phyloP scores from a whole-genome alignment of 768 basidiomycete species.

The Coprinopsis cinerea region DNA sequence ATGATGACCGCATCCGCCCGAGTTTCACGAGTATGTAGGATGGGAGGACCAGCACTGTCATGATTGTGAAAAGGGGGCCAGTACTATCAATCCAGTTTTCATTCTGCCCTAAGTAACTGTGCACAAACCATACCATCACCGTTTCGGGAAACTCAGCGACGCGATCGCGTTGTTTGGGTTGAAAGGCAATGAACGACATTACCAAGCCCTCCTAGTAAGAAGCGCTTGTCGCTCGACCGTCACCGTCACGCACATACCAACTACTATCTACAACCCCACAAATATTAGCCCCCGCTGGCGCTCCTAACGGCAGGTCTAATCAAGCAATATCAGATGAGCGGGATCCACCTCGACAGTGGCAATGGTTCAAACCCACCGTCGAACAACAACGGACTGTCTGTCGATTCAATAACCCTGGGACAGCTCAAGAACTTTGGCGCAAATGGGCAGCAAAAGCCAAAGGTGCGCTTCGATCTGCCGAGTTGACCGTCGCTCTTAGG shows the following conservation, averaged over 20 bases:
- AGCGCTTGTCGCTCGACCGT: too few relatives aligned
- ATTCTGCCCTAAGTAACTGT: too few relatives aligned
- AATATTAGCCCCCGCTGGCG: not conserved
- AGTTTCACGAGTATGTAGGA: too few relatives aligned
- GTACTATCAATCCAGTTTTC: too few relatives aligned
- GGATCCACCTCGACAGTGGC: not conserved
- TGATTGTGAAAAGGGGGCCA: too few relatives aligned
- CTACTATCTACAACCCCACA: not conserved
- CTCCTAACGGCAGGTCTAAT: not conserved
- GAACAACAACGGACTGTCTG: constrained; percentile 25
- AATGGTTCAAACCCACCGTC: not conserved
- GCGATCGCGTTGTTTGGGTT: not conserved
- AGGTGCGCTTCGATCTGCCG: constrained; percentile 38
- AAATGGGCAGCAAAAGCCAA: constrained; percentile 67
- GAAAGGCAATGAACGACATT: not conserved
- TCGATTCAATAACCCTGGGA: constrained; percentile 75
- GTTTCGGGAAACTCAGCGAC: not conserved
- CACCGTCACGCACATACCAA: not conserved
- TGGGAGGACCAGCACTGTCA: too few relatives aligned
- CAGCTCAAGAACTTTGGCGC: constrained; percentile 72
- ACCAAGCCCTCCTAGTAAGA: too few relatives aligned
- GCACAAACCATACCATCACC: not conserved
- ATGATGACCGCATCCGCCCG: too few relatives aligned
- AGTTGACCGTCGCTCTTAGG: not conserved
- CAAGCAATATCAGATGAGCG: constrained; percentile 6